Base-by-base conservation (phyloP, 805 yeast species). In the Wickerhamiella parazyma region DNA sequence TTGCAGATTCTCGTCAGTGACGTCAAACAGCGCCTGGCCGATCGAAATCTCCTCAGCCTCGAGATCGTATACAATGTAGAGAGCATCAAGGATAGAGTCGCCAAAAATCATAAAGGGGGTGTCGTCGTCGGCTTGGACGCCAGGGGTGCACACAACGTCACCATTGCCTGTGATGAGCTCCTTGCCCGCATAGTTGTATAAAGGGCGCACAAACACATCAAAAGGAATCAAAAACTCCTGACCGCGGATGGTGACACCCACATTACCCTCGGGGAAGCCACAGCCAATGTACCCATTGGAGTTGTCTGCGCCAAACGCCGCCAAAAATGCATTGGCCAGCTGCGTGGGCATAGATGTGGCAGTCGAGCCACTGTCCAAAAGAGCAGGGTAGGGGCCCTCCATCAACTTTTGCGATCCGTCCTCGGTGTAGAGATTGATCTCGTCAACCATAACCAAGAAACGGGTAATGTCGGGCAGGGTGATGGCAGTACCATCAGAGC, bases 1-100 rank as follows among this genome's bases (percentile, higher is more conserved):
- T 22, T 44, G 40, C 6, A 44, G 25, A 5, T 33, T 22, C 7
- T 26, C 33, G 24, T 28, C 36, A 2, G 33, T 21, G 41, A 8
- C 18, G 19, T 37, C 16, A 20, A 29, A 11, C 21, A 17, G 3
- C 17, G 42, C 35, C 24, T 31, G 36, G 9, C 74, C 82, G 41
- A 79, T 48, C 2, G 78, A 73, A 29, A 79, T 65, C 48, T 72
- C 66, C 35, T 59, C 60, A 49, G 67, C 69, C 18, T 75, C 78
- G 46, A 77, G 61, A 55, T 80, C 81, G 58, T 71, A 76, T 9
- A 77, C 83, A 19, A 73, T 62, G 57, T 79, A 80, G 33, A 76
- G 73, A 37, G 70, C 68, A 44, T 78, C 65, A 48, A 80, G 60
- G 48, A 79, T 63, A 47, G 69, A 70, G 56, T 77, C 83, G 14